Percentiles rank a stretch among this genome's conserved stretches.
Conservation (phyloP, 169 alveolate species). For the Eimeria sp. region DNA sequence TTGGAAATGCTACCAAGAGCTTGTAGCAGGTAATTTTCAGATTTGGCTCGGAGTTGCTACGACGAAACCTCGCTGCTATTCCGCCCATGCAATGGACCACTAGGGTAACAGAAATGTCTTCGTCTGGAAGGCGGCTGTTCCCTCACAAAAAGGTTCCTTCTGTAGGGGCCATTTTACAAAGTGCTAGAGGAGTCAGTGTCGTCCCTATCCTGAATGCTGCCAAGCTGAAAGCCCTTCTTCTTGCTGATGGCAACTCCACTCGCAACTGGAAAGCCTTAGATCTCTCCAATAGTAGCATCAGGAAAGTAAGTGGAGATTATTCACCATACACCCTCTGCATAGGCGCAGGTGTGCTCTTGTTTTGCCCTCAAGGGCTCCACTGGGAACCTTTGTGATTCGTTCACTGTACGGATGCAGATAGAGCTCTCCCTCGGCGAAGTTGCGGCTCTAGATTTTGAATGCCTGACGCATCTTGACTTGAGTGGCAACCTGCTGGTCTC, state of each 20-base stretch:
- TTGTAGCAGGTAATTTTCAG: not conserved
- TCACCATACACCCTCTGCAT: not conserved
- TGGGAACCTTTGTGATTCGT: not conserved
- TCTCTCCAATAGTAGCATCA: slow-evolving; percentile 44
- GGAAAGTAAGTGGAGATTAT: slow-evolving; percentile 4
- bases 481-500: slow-evolving; percentile 25
- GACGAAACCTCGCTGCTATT: not conserved
- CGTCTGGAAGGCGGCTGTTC: not conserved
- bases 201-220: slow-evolving; percentile 64
- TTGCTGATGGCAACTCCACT: slow-evolving; percentile 50
- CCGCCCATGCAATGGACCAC: slow-evolving; percentile 17
- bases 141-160: not conserved
- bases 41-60: slow-evolving; percentile 3
- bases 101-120: not conserved
- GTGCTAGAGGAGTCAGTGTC: slow-evolving; percentile 24
- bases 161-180: not conserved
- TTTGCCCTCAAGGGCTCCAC: not conserved
- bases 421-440: slow-evolving; percentile 70
- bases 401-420: not conserved
- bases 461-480: slow-evolving; percentile 45
- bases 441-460: slow-evolving; percentile 64
- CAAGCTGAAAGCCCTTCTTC: slow-evolving; percentile 49
- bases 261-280: slow-evolving; percentile 58
- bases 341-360: not conserved
- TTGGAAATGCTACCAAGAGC: not conserved